These are phyloP conservation scores for Yamadazyma paraphyllophila DNA, from an alignment of 805 yeast species.

Conservation along the genomic window DNA sequence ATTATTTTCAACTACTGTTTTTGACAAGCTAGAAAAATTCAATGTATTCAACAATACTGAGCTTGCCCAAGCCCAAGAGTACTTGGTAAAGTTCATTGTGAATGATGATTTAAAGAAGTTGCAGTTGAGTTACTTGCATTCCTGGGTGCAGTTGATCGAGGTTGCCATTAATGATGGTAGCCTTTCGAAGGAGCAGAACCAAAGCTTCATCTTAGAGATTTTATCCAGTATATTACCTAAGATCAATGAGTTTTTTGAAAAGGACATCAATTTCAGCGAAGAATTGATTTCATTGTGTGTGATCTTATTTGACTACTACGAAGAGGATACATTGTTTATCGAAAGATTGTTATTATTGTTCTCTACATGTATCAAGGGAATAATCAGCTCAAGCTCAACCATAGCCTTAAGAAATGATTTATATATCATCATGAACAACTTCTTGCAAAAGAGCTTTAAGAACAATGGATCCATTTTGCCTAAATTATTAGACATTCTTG, in stretches of 20 bases:
- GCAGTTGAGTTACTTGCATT: constrained; percentile 64
- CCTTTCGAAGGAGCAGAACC: constrained; percentile 37
- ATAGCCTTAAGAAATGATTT: constrained; percentile 72
- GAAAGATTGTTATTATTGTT: constrained; percentile 67
- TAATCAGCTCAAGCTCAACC: constrained; percentile 67
- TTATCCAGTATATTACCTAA: constrained; percentile 76
- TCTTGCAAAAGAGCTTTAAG: constrained; percentile 49
- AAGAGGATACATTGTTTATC: constrained; percentile 23
- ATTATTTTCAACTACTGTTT: neutral
- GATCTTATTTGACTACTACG: constrained; percentile 58
- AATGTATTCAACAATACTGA: neutral
- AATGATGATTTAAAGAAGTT: constrained; percentile 45
- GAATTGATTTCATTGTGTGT: constrained; percentile 77
- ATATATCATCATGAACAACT: constrained; percentile 69
- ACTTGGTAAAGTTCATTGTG: constrained; percentile 45
- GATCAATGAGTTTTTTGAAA: constrained; percentile 68
- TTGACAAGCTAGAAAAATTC: constrained; percentile 8
- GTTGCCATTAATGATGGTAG: constrained; percentile 62
- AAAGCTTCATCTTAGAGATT: constrained; percentile 67
- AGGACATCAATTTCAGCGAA: constrained; percentile 63
- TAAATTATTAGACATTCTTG: constrained; percentile 53
- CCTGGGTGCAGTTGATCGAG: constrained; percentile 83
- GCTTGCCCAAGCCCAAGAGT: constrained; percentile 6
- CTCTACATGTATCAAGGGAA: constrained; percentile 70
- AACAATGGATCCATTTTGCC: constrained; percentile 35